phyloP scores from a whole-genome alignment of 2,329 filamentous ascomycete species.

The Whalleya microplaca region DNA sequence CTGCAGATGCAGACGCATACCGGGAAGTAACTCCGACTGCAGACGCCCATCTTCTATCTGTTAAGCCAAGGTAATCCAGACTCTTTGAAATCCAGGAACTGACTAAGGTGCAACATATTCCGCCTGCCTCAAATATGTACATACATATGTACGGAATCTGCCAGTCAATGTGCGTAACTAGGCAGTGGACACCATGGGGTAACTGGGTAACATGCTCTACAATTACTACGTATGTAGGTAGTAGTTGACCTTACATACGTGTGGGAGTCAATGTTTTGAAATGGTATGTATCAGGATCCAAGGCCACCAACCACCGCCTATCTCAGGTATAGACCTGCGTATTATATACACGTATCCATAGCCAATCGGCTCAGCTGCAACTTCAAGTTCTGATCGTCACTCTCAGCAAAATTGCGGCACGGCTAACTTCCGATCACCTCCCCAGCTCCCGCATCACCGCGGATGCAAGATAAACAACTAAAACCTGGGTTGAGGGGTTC shows the following conservation, averaged over 20 bases:
- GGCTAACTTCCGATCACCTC: neutral
- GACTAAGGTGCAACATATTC: too few relatives aligned
- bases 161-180: too few relatives aligned
- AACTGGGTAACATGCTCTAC: too few relatives aligned
- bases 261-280: neutral
- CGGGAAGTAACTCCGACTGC: slow-evolving; percentile 19
- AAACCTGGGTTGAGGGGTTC: slow-evolving; percentile 6
- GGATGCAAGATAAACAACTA: neutral
- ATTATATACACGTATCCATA: neutral
- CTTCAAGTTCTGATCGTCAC: neutral
- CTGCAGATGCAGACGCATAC: slow-evolving; percentile 12
- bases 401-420: neutral
- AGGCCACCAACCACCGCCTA: too few relatives aligned
- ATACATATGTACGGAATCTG: neutral
- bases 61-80: neutral
- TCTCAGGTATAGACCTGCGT: too few relatives aligned
- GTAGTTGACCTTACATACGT: neutral
- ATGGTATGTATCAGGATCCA: neutral
- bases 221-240: too few relatives aligned
- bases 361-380: slow-evolving; percentile 24
- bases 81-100: neutral
- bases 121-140: neutral
- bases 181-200: too few relatives aligned
- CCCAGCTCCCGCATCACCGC: neutral
- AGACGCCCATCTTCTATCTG: neutral